Conservation (phyloP, 441 rosid genomes). For the Breynia disticha region DNA sequence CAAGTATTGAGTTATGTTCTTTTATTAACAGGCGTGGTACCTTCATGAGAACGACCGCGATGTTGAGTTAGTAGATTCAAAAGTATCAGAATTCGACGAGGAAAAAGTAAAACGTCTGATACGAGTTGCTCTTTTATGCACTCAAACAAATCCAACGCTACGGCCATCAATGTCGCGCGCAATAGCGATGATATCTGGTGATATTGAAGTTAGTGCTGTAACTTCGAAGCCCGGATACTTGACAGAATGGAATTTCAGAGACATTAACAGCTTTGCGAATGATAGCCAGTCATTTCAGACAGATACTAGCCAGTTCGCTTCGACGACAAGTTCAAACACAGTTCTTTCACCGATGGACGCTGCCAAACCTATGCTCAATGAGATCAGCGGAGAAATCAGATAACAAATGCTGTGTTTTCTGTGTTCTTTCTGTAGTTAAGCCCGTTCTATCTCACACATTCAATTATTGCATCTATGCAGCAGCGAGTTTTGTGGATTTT, state of each 20-base stretch:
- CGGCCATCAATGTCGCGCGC: conserved; percentile 70
- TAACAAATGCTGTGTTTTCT: conserved; percentile 1
- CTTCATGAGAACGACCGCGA: conserved; percentile 37
- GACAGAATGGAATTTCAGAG: conserved; percentile 38
- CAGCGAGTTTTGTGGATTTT: too few species aligned
- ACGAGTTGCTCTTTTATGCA: conserved; percentile 52
- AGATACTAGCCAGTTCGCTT: conserved; percentile 9
- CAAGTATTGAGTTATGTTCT: background rate
- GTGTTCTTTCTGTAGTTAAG: background rate
- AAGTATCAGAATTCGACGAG: conserved; percentile 24
- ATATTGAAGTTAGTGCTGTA: conserved; percentile 39
- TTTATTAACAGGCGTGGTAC: conserved; percentile 47
- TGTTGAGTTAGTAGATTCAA: conserved; percentile 38
- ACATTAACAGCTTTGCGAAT: conserved; percentile 27
- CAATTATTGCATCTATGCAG: too few species aligned
- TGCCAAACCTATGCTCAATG: conserved; percentile 18
- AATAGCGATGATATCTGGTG: conserved; percentile 57
- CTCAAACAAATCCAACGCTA: conserved; percentile 44
- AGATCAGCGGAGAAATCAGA: conserved; percentile 25
- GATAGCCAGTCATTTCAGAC: conserved; percentile 10
- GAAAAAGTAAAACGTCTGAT: conserved; percentile 41
- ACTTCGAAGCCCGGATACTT: conserved; percentile 49
- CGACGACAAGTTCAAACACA: conserved; percentile 18
- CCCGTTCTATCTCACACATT: too few species aligned
- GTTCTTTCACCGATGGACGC: background rate